These are phyloP conservation scores for Thraustochytrium sp. DNA, from an alignment of 352 stramenopile species.

Conservation along the genomic window DNA sequence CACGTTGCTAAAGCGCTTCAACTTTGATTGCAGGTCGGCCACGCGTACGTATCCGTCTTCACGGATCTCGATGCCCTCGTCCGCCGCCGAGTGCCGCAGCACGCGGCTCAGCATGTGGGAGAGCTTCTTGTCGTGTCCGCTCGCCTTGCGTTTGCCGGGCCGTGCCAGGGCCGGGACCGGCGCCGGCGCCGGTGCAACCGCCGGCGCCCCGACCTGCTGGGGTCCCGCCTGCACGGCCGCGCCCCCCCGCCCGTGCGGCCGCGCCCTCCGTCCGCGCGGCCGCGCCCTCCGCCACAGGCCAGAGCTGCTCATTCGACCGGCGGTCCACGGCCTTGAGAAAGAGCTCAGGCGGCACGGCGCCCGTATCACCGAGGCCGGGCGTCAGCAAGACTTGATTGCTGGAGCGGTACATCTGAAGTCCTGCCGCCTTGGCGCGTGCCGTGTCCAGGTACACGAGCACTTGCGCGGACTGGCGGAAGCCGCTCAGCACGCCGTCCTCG, in stretches of 20 bases:
- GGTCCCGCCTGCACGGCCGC: no score
- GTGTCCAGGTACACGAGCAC: constrained; percentile 60
- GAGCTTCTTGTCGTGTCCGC: constrained; percentile 26
- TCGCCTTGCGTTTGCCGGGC: background rate
- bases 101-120: background rate
- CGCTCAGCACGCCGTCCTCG: constrained; percentile 64
- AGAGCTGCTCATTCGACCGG: background rate
- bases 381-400: background rate
- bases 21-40: background rate
- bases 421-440: background rate
- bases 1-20: background rate
- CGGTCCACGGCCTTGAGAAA: constrained; percentile 7
- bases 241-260: background rate
- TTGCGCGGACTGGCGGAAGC: constrained; percentile 65
- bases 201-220: no score
- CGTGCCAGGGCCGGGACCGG: background rate
- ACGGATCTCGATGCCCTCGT: background rate
- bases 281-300: background rate
- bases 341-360: background rate
- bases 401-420: background rate
- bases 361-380: background rate
- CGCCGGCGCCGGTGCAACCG: no score
- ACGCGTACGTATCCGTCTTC: background rate
- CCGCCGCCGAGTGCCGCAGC: background rate
- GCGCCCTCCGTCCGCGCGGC: no score